phyloP scores from a whole-genome alignment of 345 rosid species.

The Jatropha curcas region DNA sequence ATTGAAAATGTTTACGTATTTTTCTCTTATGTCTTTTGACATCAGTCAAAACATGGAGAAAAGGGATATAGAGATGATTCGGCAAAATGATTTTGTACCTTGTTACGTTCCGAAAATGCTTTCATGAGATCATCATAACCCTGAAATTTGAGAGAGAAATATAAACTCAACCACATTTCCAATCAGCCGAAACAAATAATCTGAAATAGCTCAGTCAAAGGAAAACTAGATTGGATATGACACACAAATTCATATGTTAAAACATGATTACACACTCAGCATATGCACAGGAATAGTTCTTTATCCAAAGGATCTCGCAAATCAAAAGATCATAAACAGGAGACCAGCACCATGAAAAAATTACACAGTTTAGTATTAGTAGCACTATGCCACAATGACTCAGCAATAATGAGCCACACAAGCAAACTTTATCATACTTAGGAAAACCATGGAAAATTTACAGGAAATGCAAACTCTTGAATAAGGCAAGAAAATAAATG shows the following conservation, averaged over 20 bases:
- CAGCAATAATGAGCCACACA: not conserved
- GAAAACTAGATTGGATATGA: not conserved
- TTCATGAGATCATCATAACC: slow-evolving; percentile 83
- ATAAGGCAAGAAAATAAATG: not conserved
- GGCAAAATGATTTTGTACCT: slow-evolving; percentile 46
- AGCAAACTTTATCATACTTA: not conserved
- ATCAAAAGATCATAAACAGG: not conserved
- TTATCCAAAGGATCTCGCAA: slow-evolving; percentile 5
- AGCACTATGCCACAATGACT: no score
- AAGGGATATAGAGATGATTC: not conserved
- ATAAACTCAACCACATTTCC: slow-evolving; percentile 12
- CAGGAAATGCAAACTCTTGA: not conserved
- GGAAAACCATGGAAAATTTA: no score
- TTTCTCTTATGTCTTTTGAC: not conserved
- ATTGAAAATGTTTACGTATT: not conserved
- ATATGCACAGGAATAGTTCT: not conserved
- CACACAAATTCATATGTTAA: not conserved
- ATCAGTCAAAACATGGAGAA: slow-evolving; percentile 13
- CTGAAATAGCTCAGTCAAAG: not conserved
- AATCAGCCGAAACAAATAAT: not conserved
- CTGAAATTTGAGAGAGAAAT: slow-evolving; percentile 42
- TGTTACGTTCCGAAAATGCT: slow-evolving; percentile 88
- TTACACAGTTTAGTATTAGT: not conserved
- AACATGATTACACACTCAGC: not conserved
- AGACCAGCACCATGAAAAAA: not conserved